Evolutionary conservation across 2,329 filamentous ascomycete species (phyloP).

Genomic region (Seiridium cupressi): DNA sequence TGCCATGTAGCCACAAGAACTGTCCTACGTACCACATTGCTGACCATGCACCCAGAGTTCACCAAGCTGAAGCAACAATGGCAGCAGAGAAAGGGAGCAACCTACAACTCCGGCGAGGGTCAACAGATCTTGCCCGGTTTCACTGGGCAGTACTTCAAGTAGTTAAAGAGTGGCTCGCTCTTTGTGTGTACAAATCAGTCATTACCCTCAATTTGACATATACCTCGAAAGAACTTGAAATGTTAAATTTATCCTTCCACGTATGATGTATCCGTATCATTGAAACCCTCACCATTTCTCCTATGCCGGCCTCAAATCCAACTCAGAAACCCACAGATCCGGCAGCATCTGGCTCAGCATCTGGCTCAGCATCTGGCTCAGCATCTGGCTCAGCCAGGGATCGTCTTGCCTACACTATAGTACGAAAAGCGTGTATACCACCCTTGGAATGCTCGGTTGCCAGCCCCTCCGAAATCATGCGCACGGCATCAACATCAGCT

Average conservation of each 20-base stretch:
- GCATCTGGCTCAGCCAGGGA: conserved; percentile 39
- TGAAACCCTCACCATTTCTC: conserved; percentile 10
- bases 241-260: no score
- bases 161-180: neutral
- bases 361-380: conserved; percentile 34
- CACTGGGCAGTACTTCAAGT: conserved; percentile 19
- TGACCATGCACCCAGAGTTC: conserved; percentile 22
- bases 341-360: conserved; percentile 25
- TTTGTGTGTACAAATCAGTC: no score
- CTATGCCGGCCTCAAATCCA: conserved; percentile 22
- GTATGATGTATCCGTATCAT: no score
- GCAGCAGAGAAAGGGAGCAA: conserved; percentile 30
- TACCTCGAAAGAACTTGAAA: no score
- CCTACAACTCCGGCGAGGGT: conserved; percentile 24
- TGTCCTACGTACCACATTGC: neutral
- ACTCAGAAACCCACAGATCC: conserved; percentile 8
- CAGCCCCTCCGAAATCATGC: conserved; percentile 44
- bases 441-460: conserved; percentile 55
- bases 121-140: conserved; percentile 34
- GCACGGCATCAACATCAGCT: conserved; percentile 47
- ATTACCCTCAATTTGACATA: no score
- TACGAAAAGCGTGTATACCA: conserved; percentile 58
- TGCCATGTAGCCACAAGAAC: neutral
- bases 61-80: conserved; percentile 34
- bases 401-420: conserved; percentile 57